Conservation (phyloP, 768 basidiomycete genomes). For the Dioszegia aurantiaca region DNA sequence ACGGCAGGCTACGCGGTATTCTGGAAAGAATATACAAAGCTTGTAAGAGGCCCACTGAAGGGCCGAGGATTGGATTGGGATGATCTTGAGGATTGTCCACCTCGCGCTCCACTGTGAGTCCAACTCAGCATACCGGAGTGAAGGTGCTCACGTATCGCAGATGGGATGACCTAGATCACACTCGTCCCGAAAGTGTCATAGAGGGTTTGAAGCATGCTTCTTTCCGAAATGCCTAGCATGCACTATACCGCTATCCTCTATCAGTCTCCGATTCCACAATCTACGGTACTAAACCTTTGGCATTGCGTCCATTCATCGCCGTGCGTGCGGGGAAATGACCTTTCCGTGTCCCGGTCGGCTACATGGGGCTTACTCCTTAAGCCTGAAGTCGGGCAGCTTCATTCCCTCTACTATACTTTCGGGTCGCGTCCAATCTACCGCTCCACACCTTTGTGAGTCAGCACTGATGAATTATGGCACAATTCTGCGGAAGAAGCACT, state of each 20-base stretch:
- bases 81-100: conserved; percentile 17
- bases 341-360: too few relatives aligned
- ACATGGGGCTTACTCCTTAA: not conserved
- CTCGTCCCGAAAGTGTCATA: conserved; percentile 10
- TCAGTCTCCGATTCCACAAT: not conserved
- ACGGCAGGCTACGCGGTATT: conserved; percentile 22
- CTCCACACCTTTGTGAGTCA: not conserved
- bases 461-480: too few relatives aligned
- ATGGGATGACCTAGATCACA: conserved; percentile 11
- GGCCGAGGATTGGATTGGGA: conserved; percentile 23
- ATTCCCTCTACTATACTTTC: conserved; percentile 19
- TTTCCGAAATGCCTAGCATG: not conserved
- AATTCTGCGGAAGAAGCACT: too few relatives aligned
- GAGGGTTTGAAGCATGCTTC: conserved; percentile 10
- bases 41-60: conserved; percentile 17
- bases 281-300: too few relatives aligned
- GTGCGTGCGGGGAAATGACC: too few relatives aligned
- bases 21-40: conserved; percentile 20
- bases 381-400: conserved; percentile 20
- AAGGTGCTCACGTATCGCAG: too few relatives aligned
- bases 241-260: not conserved
- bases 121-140: not conserved
- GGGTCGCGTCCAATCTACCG: conserved; percentile 13
- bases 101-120: conserved; percentile 16
- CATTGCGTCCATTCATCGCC: too few relatives aligned